A percentile compares a stretch with the other conserved stretches of the same genome.
Conservation (phyloP, 257 asterid species). For the Nicotiana attenuata region DNA sequence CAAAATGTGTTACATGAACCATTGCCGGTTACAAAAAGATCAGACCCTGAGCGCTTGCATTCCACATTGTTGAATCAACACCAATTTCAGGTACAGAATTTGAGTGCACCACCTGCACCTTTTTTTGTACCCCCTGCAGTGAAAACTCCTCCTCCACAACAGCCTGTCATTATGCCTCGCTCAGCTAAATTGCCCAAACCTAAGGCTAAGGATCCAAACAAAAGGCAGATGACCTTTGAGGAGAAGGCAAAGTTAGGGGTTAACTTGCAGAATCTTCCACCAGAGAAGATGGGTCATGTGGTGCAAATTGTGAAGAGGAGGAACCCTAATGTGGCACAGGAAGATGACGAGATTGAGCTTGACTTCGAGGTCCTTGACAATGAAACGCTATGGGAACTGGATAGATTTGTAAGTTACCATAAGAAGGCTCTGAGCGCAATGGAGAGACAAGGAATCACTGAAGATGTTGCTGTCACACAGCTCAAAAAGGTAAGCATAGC, state of each 20-base stretch:
- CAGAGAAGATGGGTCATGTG: slow-evolving; percentile 19
- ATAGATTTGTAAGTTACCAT: slow-evolving; percentile 9
- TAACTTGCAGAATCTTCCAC: slow-evolving; percentile 18
- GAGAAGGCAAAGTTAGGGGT: slow-evolving; percentile 17
- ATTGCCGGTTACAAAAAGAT: neutral
- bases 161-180: neutral
- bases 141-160: neutral
- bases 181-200: slow-evolving; percentile 12
- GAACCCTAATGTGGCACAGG: slow-evolving; percentile 16
- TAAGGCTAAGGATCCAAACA: slow-evolving; percentile 11
- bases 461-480: neutral
- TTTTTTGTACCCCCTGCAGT: neutral
- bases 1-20: neutral
- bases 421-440: slow-evolving; percentile 10
- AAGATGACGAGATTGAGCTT: slow-evolving; percentile 27
- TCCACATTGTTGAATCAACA: slow-evolving; percentile 8
- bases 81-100: neutral
- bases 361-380: slow-evolving; percentile 26
- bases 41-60: neutral
- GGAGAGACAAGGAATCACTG: neutral
- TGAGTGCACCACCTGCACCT: neutral
- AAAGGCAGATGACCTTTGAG: slow-evolving; percentile 18
- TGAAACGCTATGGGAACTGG: slow-evolving; percentile 35
- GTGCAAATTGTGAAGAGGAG: slow-evolving; percentile 19
- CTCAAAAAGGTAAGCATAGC: slow-evolving; percentile 12